Percentiles rank a stretch among this genome's conserved stretches.
phyloP scores from a whole-genome alignment of 2,329 filamentous ascomycete species.

The Kalmusia sp. region DNA sequence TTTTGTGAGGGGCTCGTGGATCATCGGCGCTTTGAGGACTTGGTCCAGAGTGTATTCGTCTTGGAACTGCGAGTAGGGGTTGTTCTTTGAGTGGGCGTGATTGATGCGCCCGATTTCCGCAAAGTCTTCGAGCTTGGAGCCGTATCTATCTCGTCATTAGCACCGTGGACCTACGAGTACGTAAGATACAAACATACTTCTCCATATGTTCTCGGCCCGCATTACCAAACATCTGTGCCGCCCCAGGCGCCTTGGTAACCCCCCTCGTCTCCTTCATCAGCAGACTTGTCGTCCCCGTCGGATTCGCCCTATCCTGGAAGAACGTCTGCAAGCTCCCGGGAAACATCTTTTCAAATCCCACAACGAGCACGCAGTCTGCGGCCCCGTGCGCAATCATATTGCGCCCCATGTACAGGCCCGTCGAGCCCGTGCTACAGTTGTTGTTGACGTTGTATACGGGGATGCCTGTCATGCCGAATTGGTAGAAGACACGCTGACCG shows the following conservation, averaged over 20 bases:
- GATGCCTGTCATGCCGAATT: slow-evolving; percentile 96
- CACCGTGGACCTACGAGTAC: not conserved
- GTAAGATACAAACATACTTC: slow-evolving; percentile 62
- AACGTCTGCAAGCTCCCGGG: slow-evolving; percentile 82
- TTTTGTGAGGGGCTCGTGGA: slow-evolving; percentile 89
- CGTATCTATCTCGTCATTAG: slow-evolving; percentile 64
- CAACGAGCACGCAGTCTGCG: slow-evolving; percentile 86
- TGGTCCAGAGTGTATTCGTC: slow-evolving; percentile 89
- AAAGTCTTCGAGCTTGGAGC: slow-evolving; percentile 84
- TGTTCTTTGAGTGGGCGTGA: slow-evolving; percentile 87
- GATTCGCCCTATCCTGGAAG: slow-evolving; percentile 86
- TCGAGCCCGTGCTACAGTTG: slow-evolving; percentile 96
- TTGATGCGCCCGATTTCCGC: slow-evolving; percentile 93
- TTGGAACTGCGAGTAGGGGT: slow-evolving; percentile 98
- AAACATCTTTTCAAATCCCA: slow-evolving; percentile 99
- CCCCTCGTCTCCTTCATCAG: slow-evolving; percentile 88
- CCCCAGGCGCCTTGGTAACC: slow-evolving; percentile 79
- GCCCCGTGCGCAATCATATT: slow-evolving; percentile 80
- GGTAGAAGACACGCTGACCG: slow-evolving; percentile 96
- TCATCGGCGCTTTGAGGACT: slow-evolving; percentile 75
- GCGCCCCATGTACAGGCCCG: slow-evolving; percentile 83
- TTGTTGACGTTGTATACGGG: slow-evolving; percentile 99
- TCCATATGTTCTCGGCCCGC: slow-evolving; percentile 94
- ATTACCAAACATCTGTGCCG: slow-evolving; percentile 95
- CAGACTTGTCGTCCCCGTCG: slow-evolving; percentile 72